Percentiles rank a stretch among this genome's conserved stretches.
These are phyloP conservation scores for Discostella stelligeroides DNA, from an alignment of 108 stramenopile species.

Conservation along the genomic window DNA sequence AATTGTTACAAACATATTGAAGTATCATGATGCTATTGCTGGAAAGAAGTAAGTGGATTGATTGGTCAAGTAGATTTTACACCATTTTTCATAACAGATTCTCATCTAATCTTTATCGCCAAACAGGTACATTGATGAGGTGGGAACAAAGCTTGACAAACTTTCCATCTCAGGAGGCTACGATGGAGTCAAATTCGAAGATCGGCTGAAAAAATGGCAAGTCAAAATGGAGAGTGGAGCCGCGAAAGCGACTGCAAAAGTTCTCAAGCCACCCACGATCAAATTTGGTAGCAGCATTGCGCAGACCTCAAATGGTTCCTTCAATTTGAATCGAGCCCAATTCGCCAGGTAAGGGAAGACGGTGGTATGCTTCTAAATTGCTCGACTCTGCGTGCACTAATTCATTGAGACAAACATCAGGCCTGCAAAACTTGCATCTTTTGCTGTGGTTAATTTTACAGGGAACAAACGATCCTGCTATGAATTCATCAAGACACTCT, in stretches of 20 bases:
- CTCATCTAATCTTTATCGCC: background rate
- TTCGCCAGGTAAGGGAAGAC: constrained; percentile 19
- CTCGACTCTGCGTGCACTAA: background rate
- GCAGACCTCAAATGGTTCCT: constrained; percentile 13
- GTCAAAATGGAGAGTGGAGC: constrained; percentile 16
- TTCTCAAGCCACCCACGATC: constrained; percentile 21
- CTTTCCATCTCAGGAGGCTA: background rate
- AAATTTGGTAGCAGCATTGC: constrained; percentile 1
- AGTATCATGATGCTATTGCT: constrained; percentile 31
- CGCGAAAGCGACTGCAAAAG: constrained; percentile 15
- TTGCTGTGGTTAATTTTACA: constrained; percentile 19
- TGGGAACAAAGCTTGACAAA: background rate
- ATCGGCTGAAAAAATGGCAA: constrained; percentile 13
- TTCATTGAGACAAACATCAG: constrained; percentile 3
- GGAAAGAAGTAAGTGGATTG: constrained; percentile 13
- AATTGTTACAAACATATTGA: constrained; percentile 17
- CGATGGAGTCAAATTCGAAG: constrained; percentile 8
- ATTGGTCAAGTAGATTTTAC: background rate
- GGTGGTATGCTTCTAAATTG: background rate
- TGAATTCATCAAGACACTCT: constrained; percentile 13
- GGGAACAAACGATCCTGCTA: background rate
- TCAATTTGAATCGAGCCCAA: constrained; percentile 15
- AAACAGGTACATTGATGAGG: constrained; percentile 7
- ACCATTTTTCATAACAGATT: background rate
- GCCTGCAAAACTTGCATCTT: constrained; percentile 26